Evolutionary conservation across 1,284 basidiomycete species (phyloP), one percentile per base, ranked within the genome.

Genomic region (Erythrobasidium hasegawianum): DNA sequence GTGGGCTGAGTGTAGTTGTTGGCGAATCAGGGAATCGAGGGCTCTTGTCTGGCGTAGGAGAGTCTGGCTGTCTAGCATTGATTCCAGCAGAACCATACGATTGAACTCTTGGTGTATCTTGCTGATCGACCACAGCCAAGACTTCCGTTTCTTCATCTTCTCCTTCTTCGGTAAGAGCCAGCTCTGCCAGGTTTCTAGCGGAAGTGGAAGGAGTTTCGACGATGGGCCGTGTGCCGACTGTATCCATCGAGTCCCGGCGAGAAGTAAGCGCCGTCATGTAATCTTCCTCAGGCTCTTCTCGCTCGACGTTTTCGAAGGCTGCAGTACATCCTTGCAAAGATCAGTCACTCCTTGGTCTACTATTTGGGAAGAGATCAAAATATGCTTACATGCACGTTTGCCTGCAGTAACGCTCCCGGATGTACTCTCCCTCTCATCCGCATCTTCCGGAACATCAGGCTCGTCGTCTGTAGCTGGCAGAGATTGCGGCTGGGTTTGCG

Each of bases 81-180:
- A 53, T 53, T 7, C 26, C 26, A 26, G 16, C 33, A 29, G 29
- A 24, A 22, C 24, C 50, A 11, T 20, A 38, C 55, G 39, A 47
- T 11, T 40, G 41, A 11, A 47, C 56, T 43, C 54, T 26, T 16
- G 62, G 62, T 10, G 62, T 58, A 16, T 26, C 45, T 16, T 13
- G 40, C 14, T 45, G 62, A 55, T 41, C 29, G 39, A 43, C 62
- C 1, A 58, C 13, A 13, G 62, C 62, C n/a, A 65, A 26, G 26
- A 49, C 62, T 43, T 65, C 62, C 20, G 55, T 65, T 20, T 65
- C 62, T 24, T 65, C 62, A n/a, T 65, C 62, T 40, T 65, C 29
- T n/a, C n/a, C n/a, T 13, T 55, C 33, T 49, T 40, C 50, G 20
- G 20, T n/a, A n/a, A n/a, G n/a, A n/a, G n/a, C 50, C n/a, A 53